Conservation (phyloP, 2,329 filamentous ascomycete species). For the Beauveria bassiana region DNA sequence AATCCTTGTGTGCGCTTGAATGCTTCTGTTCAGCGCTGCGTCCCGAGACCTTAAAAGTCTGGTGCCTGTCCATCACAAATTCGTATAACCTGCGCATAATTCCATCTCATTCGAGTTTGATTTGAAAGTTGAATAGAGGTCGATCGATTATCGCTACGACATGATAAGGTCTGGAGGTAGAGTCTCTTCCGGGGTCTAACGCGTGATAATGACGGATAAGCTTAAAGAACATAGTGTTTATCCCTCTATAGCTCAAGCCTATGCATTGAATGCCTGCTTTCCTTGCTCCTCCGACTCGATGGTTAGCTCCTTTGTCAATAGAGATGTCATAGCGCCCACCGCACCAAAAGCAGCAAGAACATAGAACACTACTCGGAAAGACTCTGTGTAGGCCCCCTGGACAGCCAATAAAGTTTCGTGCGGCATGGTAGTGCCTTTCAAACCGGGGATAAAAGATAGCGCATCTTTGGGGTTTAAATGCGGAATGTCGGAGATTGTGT, state of each 20-base stretch:
- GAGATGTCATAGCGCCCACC: not conserved
- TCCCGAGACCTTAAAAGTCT: no score
- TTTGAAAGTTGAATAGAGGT: no score
- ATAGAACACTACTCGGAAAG: not conserved
- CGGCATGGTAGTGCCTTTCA: not conserved
- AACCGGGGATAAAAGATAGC: not conserved
- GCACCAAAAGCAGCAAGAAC: not conserved
- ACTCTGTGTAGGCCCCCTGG: not conserved
- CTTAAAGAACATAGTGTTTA: not conserved
- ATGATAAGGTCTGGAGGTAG: no score
- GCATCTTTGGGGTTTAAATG: not conserved
- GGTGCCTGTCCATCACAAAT: no score
- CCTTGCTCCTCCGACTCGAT: not conserved
- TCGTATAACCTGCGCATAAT: no score
- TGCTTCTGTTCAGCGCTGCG: no score
- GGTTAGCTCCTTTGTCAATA: not conserved
- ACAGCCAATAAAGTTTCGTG: not conserved
- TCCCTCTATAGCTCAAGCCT: not conserved
- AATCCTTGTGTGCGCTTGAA: no score
- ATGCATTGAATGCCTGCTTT: not conserved
- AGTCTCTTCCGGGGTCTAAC: no score
- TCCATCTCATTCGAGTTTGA: not conserved
- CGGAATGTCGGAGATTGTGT: not conserved
- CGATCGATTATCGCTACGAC: no score
- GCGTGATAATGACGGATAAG: no score